These are phyloP conservation scores for Eimeria necatrix DNA, from an alignment of 169 alveolate species.

Conservation along the genomic window DNA sequence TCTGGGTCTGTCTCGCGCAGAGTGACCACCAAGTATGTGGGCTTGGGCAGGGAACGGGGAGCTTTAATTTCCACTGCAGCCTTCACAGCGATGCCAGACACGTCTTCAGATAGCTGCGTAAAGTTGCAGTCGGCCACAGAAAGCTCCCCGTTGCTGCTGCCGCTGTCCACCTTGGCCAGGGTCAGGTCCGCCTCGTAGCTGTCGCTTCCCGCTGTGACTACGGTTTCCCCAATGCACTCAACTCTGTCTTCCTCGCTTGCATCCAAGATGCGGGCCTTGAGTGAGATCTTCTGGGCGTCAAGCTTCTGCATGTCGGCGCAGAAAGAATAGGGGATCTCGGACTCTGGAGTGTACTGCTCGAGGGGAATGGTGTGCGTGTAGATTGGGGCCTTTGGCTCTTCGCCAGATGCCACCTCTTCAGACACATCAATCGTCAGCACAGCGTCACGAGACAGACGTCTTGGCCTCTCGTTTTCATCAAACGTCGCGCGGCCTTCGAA, in stretches of 20 bases:
- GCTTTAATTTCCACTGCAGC: constrained; percentile 35
- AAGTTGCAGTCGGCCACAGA: constrained; percentile 68
- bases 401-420: constrained; percentile 46
- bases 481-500: constrained; percentile 69
- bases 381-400: constrained; percentile 48
- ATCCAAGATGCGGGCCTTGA: constrained; percentile 54
- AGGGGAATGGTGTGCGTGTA: constrained; percentile 64
- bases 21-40: constrained; percentile 59
- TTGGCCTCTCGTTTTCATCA: constrained; percentile 44
- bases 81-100: constrained; percentile 62
- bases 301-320: constrained; percentile 47
- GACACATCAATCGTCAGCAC: constrained; percentile 70
- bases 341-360: constrained; percentile 22
- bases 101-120: constrained; percentile 19
- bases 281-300: constrained; percentile 42
- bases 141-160: constrained; percentile 38
- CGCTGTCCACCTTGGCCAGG: constrained; percentile 60
- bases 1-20: constrained; percentile 47
- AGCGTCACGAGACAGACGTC: constrained; percentile 28
- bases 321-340: constrained; percentile 59
- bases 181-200: constrained; percentile 66
- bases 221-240: constrained; percentile 70
- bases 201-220: constrained; percentile 72
- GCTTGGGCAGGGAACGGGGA: constrained; percentile 48
- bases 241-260: constrained; percentile 49